Conservation (phyloP, 805 yeast genomes). For the Saturnispora mendoncae region DNA sequence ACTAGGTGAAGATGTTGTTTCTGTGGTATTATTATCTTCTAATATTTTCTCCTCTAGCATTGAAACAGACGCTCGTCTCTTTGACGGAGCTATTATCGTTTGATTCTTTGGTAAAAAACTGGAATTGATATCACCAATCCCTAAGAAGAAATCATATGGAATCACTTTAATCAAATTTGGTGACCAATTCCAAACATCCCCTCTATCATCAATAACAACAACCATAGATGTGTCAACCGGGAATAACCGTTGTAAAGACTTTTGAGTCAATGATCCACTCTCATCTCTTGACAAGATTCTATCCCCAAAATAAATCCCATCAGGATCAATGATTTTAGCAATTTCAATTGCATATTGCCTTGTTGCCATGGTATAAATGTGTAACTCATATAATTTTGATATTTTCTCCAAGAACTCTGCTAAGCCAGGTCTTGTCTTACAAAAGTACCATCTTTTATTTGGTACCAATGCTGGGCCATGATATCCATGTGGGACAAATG, state of each 20-base stretch:
- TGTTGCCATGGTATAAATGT: constrained; percentile 97
- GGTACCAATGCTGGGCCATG: constrained; percentile 53
- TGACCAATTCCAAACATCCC: constrained; percentile 99
- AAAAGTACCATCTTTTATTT: constrained; percentile 77
- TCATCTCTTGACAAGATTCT: constrained; percentile 89
- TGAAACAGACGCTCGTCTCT: constrained; percentile 48
- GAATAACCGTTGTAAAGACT: constrained; percentile 76
- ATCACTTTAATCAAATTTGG: constrained; percentile 83
- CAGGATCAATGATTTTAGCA: constrained; percentile 87
- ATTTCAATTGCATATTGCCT: constrained; percentile 84
- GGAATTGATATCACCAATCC: constrained; percentile 94
- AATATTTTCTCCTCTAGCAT: constrained; percentile 40
- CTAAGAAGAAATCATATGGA: constrained; percentile 93
- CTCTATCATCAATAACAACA: constrained; percentile 92
- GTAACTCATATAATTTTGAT: constrained; percentile 70
- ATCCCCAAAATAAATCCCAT: constrained; percentile 79
- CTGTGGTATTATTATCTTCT: constrained; percentile 8
- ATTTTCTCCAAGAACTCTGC: constrained; percentile 59
- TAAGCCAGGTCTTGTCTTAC: constrained; percentile 85
- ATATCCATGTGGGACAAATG: constrained; percentile 47
- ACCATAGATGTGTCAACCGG: constrained; percentile 98
- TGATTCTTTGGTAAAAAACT: constrained; percentile 80
- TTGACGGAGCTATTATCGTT: constrained; percentile 50
- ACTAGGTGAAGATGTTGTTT: neutral
- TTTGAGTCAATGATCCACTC: constrained; percentile 85